These are phyloP conservation scores for Saccharomyces hybrid DNA, from an alignment of 1,139 yeast genomes.

Conservation along the genomic window DNA sequence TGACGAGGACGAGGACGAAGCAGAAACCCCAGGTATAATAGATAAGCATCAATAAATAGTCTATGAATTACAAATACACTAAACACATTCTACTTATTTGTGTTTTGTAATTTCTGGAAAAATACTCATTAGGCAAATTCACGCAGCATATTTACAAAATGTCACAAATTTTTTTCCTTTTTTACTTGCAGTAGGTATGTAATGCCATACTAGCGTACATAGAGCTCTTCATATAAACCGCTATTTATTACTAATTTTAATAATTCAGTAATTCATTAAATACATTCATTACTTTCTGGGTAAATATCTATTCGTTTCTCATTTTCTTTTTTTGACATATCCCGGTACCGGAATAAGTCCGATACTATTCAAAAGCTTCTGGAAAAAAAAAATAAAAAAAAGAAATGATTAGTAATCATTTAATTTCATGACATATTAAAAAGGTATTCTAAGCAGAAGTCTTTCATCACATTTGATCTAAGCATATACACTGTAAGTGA, in stretches of 20 bases:
- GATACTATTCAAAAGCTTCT: conserved; percentile 4
- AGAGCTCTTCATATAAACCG: neutral
- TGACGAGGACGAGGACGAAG: conserved; percentile 18
- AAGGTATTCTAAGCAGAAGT: neutral
- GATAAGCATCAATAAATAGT: neutral
- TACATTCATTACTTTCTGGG: neutral
- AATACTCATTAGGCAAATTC: neutral
- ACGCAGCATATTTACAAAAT: neutral
- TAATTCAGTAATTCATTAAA: neutral
- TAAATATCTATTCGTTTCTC: neutral
- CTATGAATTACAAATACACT: neutral
- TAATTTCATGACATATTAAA: neutral
- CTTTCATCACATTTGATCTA: neutral
- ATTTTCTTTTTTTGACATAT: neutral
- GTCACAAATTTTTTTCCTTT: neutral
- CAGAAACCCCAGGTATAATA: neutral
- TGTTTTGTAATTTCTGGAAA: neutral
- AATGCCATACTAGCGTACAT: neutral
- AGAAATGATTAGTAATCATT: neutral
- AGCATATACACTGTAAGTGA: neutral
- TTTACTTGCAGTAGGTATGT: neutral
- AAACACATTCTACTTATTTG: neutral
- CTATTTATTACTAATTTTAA: neutral
- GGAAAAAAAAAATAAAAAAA: conserved; percentile 4
- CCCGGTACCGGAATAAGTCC: conserved; percentile 1